These are phyloP conservation scores for Ganoderma lucidum DNA, from an alignment of 1,284 basidiomycete genomes.

Conservation along the genomic window DNA sequence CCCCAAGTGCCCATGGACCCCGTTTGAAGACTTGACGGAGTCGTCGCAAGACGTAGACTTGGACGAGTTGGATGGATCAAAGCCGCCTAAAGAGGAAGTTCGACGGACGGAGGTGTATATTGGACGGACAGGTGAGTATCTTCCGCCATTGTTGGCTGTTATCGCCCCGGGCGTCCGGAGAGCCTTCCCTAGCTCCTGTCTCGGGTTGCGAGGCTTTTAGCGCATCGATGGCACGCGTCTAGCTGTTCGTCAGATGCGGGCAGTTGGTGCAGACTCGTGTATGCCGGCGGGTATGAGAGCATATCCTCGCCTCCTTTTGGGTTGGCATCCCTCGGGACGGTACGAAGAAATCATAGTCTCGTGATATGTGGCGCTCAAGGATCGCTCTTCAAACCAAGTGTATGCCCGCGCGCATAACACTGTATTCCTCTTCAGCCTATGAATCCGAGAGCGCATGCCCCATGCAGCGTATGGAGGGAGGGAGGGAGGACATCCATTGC, in stretches of 20 bases:
- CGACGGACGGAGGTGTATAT: slow-evolving; percentile 74
- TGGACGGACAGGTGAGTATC: slow-evolving; percentile 79
- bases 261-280: background rate
- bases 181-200: background rate
- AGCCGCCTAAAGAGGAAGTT: slow-evolving; percentile 46
- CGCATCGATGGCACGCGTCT: background rate
- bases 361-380: too few relatives aligned
- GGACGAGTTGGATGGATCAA: slow-evolving; percentile 75
- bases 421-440: too few relatives aligned
- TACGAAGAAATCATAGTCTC: too few relatives aligned
- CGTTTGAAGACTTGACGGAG: slow-evolving; percentile 61
- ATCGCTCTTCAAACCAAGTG: too few relatives aligned
- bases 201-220: background rate
- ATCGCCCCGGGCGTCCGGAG: background rate
- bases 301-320: too few relatives aligned
- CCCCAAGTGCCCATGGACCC: slow-evolving; percentile 80
- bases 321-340: too few relatives aligned
- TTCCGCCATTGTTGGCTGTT: background rate
- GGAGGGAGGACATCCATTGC: too few relatives aligned
- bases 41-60: slow-evolving; percentile 53
- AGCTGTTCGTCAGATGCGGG: background rate
- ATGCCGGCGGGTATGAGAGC: background rate
- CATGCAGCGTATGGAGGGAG: too few relatives aligned
- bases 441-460: too few relatives aligned
- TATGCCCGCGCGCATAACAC: too few relatives aligned